Evolutionary conservation across 345 rosid genomes (phyloP).

Genomic region (Brassica cretica): DNA sequence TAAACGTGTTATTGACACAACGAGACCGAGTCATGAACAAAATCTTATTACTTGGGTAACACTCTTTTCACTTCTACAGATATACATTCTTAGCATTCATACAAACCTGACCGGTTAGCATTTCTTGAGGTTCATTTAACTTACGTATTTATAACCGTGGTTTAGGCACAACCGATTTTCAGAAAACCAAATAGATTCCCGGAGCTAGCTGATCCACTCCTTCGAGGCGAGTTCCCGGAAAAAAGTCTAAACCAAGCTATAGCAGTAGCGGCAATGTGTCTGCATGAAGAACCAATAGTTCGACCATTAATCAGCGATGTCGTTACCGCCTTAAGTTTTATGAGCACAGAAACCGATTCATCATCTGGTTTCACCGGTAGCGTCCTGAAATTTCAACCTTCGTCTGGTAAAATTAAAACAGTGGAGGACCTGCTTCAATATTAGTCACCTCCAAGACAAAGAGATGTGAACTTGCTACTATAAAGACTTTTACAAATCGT

Average conservation of each 20-base stretch:
- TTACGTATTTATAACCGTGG: neutral
- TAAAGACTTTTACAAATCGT: neutral
- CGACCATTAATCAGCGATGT: slow-evolving; percentile 76
- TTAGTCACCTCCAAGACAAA: neutral
- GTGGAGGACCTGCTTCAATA: slow-evolving; percentile 9
- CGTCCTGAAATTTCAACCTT: neutral
- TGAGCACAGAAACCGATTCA: slow-evolving; percentile 33
- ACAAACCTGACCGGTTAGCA: neutral
- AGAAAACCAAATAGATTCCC: slow-evolving; percentile 53
- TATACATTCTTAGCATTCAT: neutral
- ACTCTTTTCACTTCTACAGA: neutral
- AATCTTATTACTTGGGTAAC: slow-evolving; percentile 74
- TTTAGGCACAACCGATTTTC: slow-evolving; percentile 68
- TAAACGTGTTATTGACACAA: slow-evolving; percentile 65
- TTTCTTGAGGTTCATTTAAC: neutral
- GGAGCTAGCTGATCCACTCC: slow-evolving; percentile 65
- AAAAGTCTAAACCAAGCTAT: slow-evolving; percentile 63
- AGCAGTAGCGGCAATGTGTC: slow-evolving; percentile 80
- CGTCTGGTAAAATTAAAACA: neutral
- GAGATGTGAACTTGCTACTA: neutral
- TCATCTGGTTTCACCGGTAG: neutral
- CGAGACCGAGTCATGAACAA: slow-evolving; percentile 55
- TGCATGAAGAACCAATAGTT: slow-evolving; percentile 62
- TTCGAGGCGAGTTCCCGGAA: slow-evolving; percentile 49
- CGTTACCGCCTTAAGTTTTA: slow-evolving; percentile 63